phyloP scores from a whole-genome alignment of 768 basidiomycete genomes.

The Tylopilus vinaceipallidus region DNA sequence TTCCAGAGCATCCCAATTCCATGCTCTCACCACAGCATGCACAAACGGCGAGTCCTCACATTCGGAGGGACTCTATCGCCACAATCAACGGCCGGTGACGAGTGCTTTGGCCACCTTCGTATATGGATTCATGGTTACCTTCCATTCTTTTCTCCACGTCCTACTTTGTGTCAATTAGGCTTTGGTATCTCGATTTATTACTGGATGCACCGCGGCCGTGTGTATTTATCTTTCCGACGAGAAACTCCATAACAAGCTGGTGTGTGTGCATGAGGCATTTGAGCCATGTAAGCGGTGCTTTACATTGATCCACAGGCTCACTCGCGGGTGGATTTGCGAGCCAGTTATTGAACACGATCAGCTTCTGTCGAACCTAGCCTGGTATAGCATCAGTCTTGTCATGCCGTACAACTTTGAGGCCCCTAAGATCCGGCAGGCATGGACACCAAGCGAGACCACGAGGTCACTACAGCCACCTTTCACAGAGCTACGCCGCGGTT shows the following conservation, averaged over 20 bases:
- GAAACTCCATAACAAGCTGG: background rate
- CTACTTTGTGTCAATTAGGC: slow-evolving; percentile 12
- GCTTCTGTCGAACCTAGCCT: slow-evolving; percentile 1
- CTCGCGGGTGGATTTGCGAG: background rate
- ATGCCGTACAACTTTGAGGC: slow-evolving; percentile 2
- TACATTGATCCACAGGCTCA: slow-evolving; percentile 5
- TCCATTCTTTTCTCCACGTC: slow-evolving; percentile 3
- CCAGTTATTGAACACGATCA: slow-evolving; percentile 12
- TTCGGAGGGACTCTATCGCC: slow-evolving; percentile 64
- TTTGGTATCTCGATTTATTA: slow-evolving; percentile 20
- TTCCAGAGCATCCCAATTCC: slow-evolving; percentile 87
- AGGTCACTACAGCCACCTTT: background rate
- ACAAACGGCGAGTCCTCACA: slow-evolving; percentile 35
- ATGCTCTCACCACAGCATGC: slow-evolving; percentile 41
- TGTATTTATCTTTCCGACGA: slow-evolving; percentile 11
- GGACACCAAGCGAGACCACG: too few species aligned
- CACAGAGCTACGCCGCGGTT: background rate
- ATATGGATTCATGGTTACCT: slow-evolving; percentile 12
- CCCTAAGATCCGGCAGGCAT: background rate
- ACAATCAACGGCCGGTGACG: slow-evolving; percentile 61
- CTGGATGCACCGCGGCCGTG: slow-evolving; percentile 21
- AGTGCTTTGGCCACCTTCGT: background rate
- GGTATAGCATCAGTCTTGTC: background rate
- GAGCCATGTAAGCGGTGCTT: background rate
- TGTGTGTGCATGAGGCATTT: slow-evolving; percentile 10